Evolutionary conservation across 1,139 yeast genomes (phyloP).

Genomic region (Geotrichum phurueaensis): DNA sequence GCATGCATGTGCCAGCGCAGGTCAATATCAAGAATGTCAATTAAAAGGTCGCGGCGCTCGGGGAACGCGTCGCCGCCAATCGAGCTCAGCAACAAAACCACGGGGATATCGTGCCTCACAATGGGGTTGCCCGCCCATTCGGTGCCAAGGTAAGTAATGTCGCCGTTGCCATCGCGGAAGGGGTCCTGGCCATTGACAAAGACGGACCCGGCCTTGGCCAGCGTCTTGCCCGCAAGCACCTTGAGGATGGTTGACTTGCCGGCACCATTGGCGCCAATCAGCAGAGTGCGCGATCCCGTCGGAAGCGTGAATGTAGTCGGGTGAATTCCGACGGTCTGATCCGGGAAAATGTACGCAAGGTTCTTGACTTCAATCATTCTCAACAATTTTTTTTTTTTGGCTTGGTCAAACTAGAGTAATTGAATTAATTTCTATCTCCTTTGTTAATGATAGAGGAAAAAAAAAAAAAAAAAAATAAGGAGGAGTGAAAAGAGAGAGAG

Average conservation of each 20-base stretch:
- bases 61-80: conserved; percentile 74
- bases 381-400: neutral
- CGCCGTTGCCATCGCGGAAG: conserved; percentile 55
- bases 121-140: conserved; percentile 96
- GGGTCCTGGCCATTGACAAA: conserved; percentile 79
- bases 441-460: neutral
- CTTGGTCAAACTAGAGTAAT: too few species aligned
- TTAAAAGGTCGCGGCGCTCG: conserved; percentile 69
- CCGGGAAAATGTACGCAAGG: conserved; percentile 66
- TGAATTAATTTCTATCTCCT: neutral
- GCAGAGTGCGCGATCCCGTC: conserved; percentile 66
- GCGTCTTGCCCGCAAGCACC: conserved; percentile 84
- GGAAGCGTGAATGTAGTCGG: conserved; percentile 56
- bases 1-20: conserved; percentile 87
- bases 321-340: conserved; percentile 61
- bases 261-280: conserved; percentile 95
- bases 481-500: neutral
- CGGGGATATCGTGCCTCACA: conserved; percentile 86
- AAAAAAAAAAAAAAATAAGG: neutral
- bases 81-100: conserved; percentile 65
- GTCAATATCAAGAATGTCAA: conserved; percentile 76
- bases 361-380: conserved; percentile 51
- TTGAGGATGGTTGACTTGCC: conserved; percentile 86
- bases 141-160: conserved; percentile 88
- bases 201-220: conserved; percentile 64